Base-by-base conservation (phyloP, 2,329 filamentous ascomycete genomes). In the Bipolaris gigantea region DNA sequence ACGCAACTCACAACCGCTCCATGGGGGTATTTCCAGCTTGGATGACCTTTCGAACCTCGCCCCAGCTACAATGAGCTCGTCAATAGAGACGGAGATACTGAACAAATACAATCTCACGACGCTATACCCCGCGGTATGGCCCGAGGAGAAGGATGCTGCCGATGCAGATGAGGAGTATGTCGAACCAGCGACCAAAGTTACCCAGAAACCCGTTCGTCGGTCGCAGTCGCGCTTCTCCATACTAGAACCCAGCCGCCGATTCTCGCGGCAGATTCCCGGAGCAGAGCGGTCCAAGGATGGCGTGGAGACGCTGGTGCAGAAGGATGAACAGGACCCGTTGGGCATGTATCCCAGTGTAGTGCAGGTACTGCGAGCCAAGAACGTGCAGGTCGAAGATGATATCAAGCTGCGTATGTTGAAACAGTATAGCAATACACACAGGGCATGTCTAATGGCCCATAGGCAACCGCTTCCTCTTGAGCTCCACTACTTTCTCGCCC, bases 401-500 rank as follows among this genome's bases (percentile, higher is more conserved):
- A 76, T 84, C 49, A 85, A 87, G 66, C 76, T 95, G 64, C 85
- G 91, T 89, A 79, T 63, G 85, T 83, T 40, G n/a, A 21, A 34
- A 49, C n/a, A 9, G 49, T 27, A 45, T 43, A 43, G 43, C 30
- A 43, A 53, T 45, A 43, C 18, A 52, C 7, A 27, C n/a, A 30
- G 27, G 19, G 49, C 45, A 41, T 45, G 44, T 52, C 52, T 63
- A 48, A 60, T 36, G 19, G 18, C 11, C 46, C 32, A 45, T 45
- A 89, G 88, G 89, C 53, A 97, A 96, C 71, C 90, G 92, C 60
- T 99, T 97, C 75, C 84, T 99, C 51, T 84, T 99, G 19, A 97
- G 92, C 10, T 97, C 93, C 15, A 97, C 93, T 11, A 92, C 90
- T 46, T 99, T 99, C 78, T 96, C 92, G 0, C 94, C 94, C 2